phyloP scores from a whole-genome alignment of 2,329 filamentous ascomycete genomes.

The Ustilaginoidea virens region DNA sequence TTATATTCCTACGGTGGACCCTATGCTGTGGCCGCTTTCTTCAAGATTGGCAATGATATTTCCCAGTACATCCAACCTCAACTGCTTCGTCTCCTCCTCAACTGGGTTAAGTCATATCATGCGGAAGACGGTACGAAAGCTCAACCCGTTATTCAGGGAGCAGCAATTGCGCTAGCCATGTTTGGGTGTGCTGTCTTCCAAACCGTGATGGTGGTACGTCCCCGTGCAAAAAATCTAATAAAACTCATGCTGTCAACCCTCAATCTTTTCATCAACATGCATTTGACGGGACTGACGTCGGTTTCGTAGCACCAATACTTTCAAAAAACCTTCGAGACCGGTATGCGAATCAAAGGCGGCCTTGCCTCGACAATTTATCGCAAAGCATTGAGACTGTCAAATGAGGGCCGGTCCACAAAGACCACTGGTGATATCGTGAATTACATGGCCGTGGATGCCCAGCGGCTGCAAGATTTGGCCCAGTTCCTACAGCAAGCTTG shows the following conservation, averaged over 20 bases:
- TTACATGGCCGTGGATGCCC: constrained; percentile 97
- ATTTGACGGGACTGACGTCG: not conserved
- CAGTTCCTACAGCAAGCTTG: constrained; percentile 93
- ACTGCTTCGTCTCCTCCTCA: constrained; percentile 68
- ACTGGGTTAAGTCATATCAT: constrained; percentile 68
- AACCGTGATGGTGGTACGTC: constrained; percentile 56
- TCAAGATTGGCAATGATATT: constrained; percentile 79
- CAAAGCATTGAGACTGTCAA: constrained; percentile 80
- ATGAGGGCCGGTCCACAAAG: constrained; percentile 78
- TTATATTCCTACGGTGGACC: constrained; percentile 74
- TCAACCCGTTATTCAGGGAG: constrained; percentile 69
- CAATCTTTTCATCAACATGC: too few relatives aligned
- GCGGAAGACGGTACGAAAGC: constrained; percentile 35
- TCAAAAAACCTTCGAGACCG: constrained; percentile 83
- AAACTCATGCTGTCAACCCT: not conserved
- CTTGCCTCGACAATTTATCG: constrained; percentile 83
- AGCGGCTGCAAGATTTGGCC: constrained; percentile 83
- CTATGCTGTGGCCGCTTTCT: constrained; percentile 65
- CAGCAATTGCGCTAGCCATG: constrained; percentile 82
- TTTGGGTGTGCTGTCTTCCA: constrained; percentile 76
- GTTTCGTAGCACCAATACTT: constrained; percentile 70
- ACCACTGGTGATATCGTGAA: constrained; percentile 97
- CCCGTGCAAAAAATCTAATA: not conserved
- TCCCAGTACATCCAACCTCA: constrained; percentile 86
- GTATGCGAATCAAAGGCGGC: constrained; percentile 91